A percentile compares a stretch with the other conserved stretches of the same genome.
Conservation (phyloP, 2,329 filamentous ascomycete genomes). For the Colletotrichum lupini region DNA sequence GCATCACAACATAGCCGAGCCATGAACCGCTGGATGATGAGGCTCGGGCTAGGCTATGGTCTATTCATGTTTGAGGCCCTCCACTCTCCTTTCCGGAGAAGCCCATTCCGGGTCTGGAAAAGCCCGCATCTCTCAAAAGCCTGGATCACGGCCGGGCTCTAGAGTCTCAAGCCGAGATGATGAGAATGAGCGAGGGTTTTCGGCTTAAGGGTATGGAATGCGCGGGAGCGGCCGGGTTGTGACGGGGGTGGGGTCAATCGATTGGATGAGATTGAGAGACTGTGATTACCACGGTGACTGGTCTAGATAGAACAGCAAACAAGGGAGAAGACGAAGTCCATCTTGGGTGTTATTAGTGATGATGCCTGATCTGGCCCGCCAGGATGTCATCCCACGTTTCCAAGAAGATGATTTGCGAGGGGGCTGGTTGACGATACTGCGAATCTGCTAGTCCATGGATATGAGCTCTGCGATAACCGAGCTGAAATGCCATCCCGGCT, state of each 20-base stretch:
- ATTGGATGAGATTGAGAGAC: conserved; percentile 1
- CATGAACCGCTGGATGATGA: background rate
- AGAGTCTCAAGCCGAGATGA: background rate
- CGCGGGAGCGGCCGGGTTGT: conserved; percentile 27
- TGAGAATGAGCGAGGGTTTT: conserved; percentile 5
- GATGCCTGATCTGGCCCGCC: background rate
- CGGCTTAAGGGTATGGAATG: conserved; percentile 2
- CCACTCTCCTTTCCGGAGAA: background rate
- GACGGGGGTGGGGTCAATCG: background rate
- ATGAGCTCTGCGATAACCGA: background rate
- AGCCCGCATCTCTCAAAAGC: background rate
- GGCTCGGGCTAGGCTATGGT: background rate
- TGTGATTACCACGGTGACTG: background rate
- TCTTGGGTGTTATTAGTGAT: background rate
- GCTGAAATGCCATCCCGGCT: conserved; percentile 7
- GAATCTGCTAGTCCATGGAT: background rate
- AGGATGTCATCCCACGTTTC: background rate
- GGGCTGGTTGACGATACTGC: no score
- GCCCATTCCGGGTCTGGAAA: background rate
- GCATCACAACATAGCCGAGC: conserved; percentile 4
- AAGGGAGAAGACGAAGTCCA: background rate
- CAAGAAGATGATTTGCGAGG: conserved; percentile 2
- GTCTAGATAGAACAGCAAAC: background rate
- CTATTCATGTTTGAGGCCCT: background rate
- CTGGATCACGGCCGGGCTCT: background rate